These are phyloP conservation scores for Astrothelium macrocarpum DNA, from an alignment of 495 filamentous ascomycete species.

Conservation along the genomic window DNA sequence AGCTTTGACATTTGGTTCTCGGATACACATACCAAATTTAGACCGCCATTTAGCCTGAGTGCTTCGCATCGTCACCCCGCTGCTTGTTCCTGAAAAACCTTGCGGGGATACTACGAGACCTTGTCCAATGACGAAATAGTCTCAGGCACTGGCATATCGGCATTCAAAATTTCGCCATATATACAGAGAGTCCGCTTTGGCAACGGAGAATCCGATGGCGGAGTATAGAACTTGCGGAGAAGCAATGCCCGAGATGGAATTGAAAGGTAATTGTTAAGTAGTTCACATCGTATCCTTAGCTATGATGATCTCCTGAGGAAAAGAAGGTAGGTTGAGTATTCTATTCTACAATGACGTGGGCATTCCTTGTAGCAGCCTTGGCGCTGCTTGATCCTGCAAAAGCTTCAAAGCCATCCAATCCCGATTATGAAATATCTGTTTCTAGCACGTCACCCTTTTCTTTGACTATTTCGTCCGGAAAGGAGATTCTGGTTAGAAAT, in stretches of 20 bases:
- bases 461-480: neutral
- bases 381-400: neutral
- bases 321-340: neutral
- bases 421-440: neutral
- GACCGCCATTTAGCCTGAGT: neutral
- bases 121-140: neutral
- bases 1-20: too few species aligned
- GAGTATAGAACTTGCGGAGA: neutral
- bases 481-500: neutral
- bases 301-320: too few species aligned
- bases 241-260: neutral
- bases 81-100: conserved; percentile 5
- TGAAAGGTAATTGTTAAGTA: neutral
- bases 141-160: neutral
- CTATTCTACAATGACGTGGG: neutral
- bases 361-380: neutral
- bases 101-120: neutral
- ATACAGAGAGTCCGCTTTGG: neutral
- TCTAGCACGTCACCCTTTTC: neutral
- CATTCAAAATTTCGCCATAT: neutral
- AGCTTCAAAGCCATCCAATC: neutral
- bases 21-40: neutral
- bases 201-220: neutral
- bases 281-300: too few species aligned
- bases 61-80: neutral